These are phyloP conservation scores for Exophiala sp. DNA, from an alignment of 2,329 filamentous ascomycete species.

Conservation along the genomic window DNA sequence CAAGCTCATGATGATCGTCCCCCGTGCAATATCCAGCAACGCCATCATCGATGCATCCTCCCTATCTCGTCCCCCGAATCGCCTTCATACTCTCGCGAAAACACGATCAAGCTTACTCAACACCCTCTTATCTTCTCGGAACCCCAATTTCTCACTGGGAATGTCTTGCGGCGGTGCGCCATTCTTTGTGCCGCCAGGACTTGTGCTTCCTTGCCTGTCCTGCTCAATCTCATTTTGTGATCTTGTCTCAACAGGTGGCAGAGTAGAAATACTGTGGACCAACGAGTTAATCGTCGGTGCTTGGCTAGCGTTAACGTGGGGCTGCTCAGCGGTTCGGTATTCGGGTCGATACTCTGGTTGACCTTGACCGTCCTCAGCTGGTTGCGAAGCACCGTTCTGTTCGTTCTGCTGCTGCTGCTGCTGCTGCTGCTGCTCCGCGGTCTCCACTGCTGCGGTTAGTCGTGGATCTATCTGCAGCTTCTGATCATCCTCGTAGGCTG, in stretches of 20 bases:
- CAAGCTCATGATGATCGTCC: too few species aligned
- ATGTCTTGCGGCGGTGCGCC: conserved; percentile 51
- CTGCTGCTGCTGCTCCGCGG: conserved; percentile 2
- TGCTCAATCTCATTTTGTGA: conserved; percentile 40
- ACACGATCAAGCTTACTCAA: conserved; percentile 62
- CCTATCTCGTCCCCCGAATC: not conserved
- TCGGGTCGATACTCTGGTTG: not conserved
- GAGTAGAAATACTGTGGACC: conserved; percentile 39
- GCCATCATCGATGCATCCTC: too few species aligned
- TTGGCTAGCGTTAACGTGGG: conserved; percentile 34
- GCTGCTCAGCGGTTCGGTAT: conserved; percentile 4
- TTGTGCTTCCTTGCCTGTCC: conserved; percentile 41
- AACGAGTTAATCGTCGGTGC: conserved; percentile 55
- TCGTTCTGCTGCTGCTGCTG: too few species aligned
- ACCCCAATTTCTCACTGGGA: conserved; percentile 55
- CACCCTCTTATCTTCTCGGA: conserved; percentile 63
- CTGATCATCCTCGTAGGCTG: conserved; percentile 28
- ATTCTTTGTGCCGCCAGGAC: conserved; percentile 32
- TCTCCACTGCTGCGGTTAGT: conserved; percentile 26
- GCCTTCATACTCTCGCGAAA: conserved; percentile 34
- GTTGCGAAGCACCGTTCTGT: conserved; percentile 3
- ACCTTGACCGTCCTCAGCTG: conserved; percentile 1
- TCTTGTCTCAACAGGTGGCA: conserved; percentile 52
- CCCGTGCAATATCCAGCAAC: not conserved
- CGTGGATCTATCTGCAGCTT: conserved; percentile 33